Evolutionary conservation across 257 asterid genomes (phyloP).

Genomic region (Solanum bulbocastanum): DNA sequence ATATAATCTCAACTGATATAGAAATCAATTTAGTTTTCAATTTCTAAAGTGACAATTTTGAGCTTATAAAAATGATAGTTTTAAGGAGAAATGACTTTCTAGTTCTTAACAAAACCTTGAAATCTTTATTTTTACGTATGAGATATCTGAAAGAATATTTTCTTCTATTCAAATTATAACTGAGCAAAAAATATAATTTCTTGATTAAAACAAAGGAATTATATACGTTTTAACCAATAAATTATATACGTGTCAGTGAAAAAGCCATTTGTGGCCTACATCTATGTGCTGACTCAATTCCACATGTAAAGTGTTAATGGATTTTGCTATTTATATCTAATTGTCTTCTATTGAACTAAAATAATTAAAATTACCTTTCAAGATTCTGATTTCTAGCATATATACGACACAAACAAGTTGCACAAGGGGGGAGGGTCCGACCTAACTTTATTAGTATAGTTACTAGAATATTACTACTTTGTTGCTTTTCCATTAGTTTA

Average conservation of each 20-base stretch:
- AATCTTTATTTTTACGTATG: no score
- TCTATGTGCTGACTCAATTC: constrained; percentile 35
- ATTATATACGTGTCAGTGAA: constrained; percentile 1
- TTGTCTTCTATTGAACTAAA: not conserved
- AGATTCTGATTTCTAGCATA: not conserved
- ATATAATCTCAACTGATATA: no score
- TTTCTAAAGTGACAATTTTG: no score
- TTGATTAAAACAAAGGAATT: not conserved
- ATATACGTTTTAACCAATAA: not conserved
- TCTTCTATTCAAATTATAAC: no score
- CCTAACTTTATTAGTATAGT: not conserved
- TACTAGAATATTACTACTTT: not conserved
- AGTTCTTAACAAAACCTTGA: no score
- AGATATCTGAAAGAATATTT: no score
- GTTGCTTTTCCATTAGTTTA: not conserved
- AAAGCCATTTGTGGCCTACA: constrained; percentile 16
- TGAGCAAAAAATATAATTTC: no score
- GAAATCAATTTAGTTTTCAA: no score
- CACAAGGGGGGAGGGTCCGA: not conserved
- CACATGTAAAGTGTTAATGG: not conserved
- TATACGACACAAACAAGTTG: not conserved
- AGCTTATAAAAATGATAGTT: no score
- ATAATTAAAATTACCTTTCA: not conserved
- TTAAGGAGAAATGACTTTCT: no score
- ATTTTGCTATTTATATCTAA: not conserved